phyloP scores from a whole-genome alignment of 106 monocot species.

The Gastrodia elata region DNA sequence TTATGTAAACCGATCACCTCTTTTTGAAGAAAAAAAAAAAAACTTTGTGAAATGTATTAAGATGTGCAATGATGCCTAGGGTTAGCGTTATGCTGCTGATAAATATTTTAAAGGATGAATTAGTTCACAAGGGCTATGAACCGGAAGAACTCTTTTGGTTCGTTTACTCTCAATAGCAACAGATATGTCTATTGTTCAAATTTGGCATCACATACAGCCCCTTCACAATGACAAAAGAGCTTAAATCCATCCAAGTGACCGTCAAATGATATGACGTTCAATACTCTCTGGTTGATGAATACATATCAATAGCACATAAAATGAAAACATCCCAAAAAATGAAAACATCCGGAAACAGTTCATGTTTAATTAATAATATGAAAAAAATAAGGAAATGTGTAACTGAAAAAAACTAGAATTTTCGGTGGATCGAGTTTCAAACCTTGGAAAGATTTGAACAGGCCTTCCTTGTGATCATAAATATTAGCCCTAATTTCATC shows the following conservation, averaged over 20 bases:
- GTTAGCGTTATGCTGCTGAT: no score
- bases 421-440: background rate
- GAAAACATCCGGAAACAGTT: background rate
- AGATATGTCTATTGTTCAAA: no score
- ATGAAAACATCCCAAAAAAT: background rate
- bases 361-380: background rate
- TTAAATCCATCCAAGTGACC: background rate
- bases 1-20: no score
- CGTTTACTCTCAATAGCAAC: no score
- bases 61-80: no score
- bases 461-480: slow-evolving; percentile 18
- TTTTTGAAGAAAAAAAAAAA: no score
- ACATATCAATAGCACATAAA: background rate
- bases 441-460: slow-evolving; percentile 34
- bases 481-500: slow-evolving; percentile 67
- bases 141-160: no score
- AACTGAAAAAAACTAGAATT: background rate
- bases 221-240: background rate
- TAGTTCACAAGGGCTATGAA: no score
- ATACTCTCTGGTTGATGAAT: background rate
- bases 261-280: background rate
- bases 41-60: no score
- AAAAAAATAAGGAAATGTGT: background rate
- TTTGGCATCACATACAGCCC: no score
- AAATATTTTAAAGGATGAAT: no score